Evolutionary conservation across 75 land plant genomes (phyloP).

Genomic region (Pinus taeda): DNA sequence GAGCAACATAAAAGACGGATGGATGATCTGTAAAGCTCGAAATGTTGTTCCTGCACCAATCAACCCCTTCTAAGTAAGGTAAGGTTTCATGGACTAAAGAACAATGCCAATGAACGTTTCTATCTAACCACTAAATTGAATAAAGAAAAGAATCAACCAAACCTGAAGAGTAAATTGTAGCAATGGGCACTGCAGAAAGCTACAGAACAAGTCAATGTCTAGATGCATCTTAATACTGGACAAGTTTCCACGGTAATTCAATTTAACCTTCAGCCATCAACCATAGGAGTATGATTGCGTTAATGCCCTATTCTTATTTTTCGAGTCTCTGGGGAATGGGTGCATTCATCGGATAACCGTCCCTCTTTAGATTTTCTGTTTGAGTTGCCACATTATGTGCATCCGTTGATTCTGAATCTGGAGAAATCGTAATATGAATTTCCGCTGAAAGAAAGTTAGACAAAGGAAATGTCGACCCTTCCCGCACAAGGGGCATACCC

Average conservation of each 20-base stretch:
- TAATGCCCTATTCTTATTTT: background rate
- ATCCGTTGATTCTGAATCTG: background rate
- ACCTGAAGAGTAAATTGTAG: background rate
- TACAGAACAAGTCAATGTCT: background rate
- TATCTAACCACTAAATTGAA: background rate
- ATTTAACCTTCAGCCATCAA: background rate
- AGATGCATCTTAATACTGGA: background rate
- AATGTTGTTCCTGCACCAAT: no score
- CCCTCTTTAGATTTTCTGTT: background rate
- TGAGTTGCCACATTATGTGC: background rate
- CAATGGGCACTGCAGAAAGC: background rate
- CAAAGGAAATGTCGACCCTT: background rate
- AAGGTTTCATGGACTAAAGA: background rate
- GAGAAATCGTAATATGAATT: background rate
- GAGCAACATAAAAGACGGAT: no score
- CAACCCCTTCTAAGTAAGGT: no score
- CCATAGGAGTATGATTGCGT: background rate
- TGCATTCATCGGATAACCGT: background rate
- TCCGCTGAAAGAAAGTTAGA: background rate
- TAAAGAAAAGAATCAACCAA: background rate
- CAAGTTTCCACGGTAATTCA: background rate
- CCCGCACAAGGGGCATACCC: background rate
- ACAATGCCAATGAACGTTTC: background rate
- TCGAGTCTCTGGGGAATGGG: conserved; percentile 2
- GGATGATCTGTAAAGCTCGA: no score